Percentiles rank a stretch among this genome's conserved stretches.
phyloP scores from a whole-genome alignment of 345 rosid species.

The Hibiscus trionum region DNA sequence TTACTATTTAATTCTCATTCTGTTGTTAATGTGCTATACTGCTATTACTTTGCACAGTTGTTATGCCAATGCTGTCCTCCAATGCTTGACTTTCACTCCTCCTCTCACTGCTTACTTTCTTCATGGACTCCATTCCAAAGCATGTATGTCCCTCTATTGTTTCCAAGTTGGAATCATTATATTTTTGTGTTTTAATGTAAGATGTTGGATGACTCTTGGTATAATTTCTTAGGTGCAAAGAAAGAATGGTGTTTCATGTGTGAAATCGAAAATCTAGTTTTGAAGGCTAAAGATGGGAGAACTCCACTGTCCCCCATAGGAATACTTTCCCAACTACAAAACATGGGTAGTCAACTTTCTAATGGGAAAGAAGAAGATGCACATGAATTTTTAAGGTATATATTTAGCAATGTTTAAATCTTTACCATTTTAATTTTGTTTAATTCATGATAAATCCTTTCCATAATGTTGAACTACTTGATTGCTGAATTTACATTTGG shows the following conservation, averaged over 20 bases:
- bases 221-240: slow-evolving; percentile 44
- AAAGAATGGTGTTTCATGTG: slow-evolving; percentile 89
- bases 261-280: slow-evolving; percentile 67
- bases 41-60: slow-evolving; percentile 58
- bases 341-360: slow-evolving; percentile 69
- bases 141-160: slow-evolving; percentile 44
- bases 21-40: neutral
- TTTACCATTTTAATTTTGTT: neutral
- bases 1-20: neutral
- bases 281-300: slow-evolving; percentile 66
- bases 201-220: slow-evolving; percentile 5
- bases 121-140: slow-evolving; percentile 76
- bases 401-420: slow-evolving; percentile 7
- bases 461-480: slow-evolving; percentile 2
- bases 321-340: slow-evolving; percentile 62
- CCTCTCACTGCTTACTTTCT: slow-evolving; percentile 81
- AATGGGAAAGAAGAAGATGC: slow-evolving; percentile 97
- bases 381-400: slow-evolving; percentile 90
- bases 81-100: slow-evolving; percentile 89
- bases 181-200: slow-evolving; percentile 9
- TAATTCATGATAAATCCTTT: neutral
- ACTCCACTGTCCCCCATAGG: slow-evolving; percentile 64
- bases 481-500: slow-evolving; percentile 15
- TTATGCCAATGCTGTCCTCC: slow-evolving; percentile 89
- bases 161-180: neutral